Conservation (phyloP, 331 rosid genomes). For the Acacia concinna region DNA sequence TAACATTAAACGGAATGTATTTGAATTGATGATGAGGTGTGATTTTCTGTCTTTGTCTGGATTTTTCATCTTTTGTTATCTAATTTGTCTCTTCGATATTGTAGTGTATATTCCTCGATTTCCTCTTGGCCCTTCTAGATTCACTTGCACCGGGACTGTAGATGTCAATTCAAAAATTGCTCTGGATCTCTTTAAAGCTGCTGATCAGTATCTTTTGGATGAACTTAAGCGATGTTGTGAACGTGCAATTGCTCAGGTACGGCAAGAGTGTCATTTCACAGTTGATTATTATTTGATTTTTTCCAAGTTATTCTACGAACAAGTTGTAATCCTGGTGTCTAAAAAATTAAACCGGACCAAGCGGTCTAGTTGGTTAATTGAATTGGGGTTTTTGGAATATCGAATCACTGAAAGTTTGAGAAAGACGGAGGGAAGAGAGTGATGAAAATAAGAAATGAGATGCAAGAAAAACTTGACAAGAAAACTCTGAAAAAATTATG, state of each 20-base stretch:
- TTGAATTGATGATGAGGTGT: constrained; percentile 93
- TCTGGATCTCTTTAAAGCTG: constrained; percentile 62
- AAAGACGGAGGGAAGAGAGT: no score
- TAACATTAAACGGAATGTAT: constrained; percentile 85
- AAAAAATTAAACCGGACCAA: no score
- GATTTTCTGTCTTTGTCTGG: background rate
- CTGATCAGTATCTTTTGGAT: constrained; percentile 80
- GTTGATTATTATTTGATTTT: background rate
- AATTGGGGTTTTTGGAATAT: no score
- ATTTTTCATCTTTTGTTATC: background rate
- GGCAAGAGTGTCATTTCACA: background rate
- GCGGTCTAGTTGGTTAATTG: no score
- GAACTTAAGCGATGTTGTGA: constrained; percentile 66
- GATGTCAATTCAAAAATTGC: constrained; percentile 52
- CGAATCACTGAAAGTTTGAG: no score
- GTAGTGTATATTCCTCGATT: background rate
- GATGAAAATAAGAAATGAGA: no score
- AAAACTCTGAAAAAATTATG: no score
- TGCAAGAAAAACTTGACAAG: no score
- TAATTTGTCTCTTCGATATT: background rate
- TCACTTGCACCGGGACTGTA: constrained; percentile 62
- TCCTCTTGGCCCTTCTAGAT: constrained; percentile 39
- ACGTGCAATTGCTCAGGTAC: constrained; percentile 57
- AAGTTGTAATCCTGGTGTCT: no score
- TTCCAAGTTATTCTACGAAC: background rate